Base-by-base conservation (phyloP, 1,284 basidiomycete genomes). In the Cerioporus squamosus region DNA sequence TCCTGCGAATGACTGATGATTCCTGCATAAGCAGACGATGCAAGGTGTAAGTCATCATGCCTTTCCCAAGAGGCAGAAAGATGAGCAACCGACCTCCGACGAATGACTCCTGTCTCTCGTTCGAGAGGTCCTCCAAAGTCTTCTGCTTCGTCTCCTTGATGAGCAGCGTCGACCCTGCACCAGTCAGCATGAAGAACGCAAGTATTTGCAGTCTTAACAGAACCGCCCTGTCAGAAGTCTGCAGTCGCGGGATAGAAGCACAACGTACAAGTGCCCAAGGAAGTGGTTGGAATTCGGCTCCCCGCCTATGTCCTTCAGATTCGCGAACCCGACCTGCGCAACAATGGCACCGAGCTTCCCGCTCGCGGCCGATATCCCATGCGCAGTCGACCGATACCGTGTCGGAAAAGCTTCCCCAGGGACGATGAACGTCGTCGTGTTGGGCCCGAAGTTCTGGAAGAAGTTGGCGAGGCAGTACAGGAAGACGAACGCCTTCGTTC, bases 351-450 rank as follows among this genome's bases (percentile, higher is more conserved):
- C 88, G 33, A 87, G 65, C 72, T 88, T 91, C 23, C 86, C 86
- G 18, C 79, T 79, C 0, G 87, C 88, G n/a, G 89, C 88, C 2
- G 83, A 83, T 64, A 91, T 85, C 53, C 89, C 87, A 72, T 88
- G 82, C 4, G 81, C 85, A 15, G 87, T 90, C 2, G 85, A 82
- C 42, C 88, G 79, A 74, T 89, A 88, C 31, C 89, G 81, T 2
- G 90, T 90, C 1, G 90, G 88, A 80, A 91, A 91, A 20, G 78
- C 26, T 26, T 93, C 88, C 7, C 82, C 87, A 29, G 91, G 90
- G 44, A 91, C 74, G 62, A 91, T 66, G 63, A 81, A 92, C 15
- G 89, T 91, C 2, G 89, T 91, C 3, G 86, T 84, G 75, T 91
- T 92, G 39, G 90, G 86, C 4, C 89, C 88, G 65, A 82, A 84